These are phyloP conservation scores for Parafenestella ontariensis DNA, from an alignment of 2,329 filamentous ascomycete species.

Conservation along the genomic window DNA sequence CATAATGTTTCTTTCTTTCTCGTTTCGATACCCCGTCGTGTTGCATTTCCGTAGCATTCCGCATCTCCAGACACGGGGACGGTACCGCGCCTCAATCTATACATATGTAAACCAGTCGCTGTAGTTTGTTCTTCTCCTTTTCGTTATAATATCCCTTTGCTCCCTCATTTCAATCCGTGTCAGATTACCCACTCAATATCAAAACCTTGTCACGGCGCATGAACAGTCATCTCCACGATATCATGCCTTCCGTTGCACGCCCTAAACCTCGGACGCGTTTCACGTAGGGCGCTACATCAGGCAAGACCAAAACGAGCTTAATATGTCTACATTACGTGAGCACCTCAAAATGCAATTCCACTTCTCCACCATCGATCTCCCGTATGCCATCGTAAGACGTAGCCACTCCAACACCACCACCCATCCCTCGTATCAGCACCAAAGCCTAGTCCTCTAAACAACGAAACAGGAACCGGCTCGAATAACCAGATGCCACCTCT, in stretches of 20 bases:
- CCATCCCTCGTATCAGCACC: conserved; percentile 64
- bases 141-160: too few relatives aligned
- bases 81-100: neutral
- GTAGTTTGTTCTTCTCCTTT: too few relatives aligned
- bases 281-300: neutral
- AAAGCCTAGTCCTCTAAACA: conserved; percentile 70
- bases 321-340: neutral
- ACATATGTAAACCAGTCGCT: too few relatives aligned
- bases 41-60: neutral
- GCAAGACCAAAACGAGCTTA: neutral
- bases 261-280: neutral
- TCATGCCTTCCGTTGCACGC: neutral
- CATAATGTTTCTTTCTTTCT: conserved; percentile 12
- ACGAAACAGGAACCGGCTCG: conserved; percentile 81
- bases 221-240: neutral
- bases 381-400: conserved; percentile 64
- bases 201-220: neutral
- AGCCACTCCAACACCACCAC: conserved; percentile 71
- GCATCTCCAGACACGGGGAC: neutral
- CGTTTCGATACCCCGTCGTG: conserved; percentile 15
- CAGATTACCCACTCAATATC: too few relatives aligned
- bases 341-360: conserved; percentile 54
- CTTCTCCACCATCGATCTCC: conserved; percentile 71
- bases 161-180: too few relatives aligned
- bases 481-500: conserved; percentile 77